These are phyloP conservation scores for Brassica juncea DNA, from an alignment of 345 rosid genomes.

Conservation along the genomic window DNA sequence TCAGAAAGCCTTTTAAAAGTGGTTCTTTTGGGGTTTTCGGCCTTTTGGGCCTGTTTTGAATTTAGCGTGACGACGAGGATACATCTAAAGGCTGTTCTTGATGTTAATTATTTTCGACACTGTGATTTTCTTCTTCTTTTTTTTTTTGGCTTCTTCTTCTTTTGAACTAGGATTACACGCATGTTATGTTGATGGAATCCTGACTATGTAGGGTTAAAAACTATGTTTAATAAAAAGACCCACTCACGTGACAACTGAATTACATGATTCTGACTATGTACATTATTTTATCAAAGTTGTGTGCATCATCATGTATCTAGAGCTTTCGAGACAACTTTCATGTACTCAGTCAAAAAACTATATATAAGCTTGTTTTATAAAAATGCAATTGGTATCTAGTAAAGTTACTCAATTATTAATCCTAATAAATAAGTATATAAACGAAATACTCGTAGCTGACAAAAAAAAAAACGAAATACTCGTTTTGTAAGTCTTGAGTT, in stretches of 20 bases:
- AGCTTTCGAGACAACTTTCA: background rate
- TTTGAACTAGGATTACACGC: too few species aligned
- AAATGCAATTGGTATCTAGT: background rate
- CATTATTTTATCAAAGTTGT: background rate
- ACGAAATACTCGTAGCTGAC: background rate
- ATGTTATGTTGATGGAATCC: too few species aligned
- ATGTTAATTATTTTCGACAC: too few species aligned
- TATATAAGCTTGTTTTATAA: background rate
- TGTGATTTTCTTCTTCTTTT: too few species aligned
- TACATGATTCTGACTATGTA: background rate
- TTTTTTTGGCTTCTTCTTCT: background rate
- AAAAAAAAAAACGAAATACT: too few species aligned
- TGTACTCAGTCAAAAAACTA: background rate
- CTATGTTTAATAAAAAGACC: background rate
- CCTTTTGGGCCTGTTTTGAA: background rate
- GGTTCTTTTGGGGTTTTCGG: background rate
- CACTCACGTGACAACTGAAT: background rate
- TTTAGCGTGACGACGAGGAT: too few species aligned
- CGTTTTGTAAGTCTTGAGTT: background rate
- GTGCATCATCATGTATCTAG: background rate
- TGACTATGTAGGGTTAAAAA: background rate
- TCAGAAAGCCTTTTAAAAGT: background rate
- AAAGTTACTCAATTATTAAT: background rate
- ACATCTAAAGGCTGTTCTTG: too few species aligned
- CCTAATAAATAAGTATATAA: background rate